These are phyloP conservation scores for Harrya chromipes DNA, from an alignment of 768 basidiomycete species.

Conservation along the genomic window DNA sequence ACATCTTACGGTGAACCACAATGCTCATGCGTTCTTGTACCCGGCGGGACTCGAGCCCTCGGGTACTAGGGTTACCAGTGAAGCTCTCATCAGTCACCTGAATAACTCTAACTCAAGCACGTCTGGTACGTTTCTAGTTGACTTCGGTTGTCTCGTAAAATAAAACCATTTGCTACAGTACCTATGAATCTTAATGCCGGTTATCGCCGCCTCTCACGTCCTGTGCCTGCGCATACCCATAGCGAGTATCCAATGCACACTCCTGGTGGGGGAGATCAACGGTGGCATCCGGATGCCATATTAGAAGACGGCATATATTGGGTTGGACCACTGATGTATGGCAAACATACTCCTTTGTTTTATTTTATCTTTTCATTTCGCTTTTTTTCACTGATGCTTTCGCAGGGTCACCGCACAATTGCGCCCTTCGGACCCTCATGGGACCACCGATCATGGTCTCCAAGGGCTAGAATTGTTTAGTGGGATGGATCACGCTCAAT, in stretches of 20 bases:
- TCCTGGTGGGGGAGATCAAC: conserved; percentile 61
- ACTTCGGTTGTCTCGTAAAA: background rate
- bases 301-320: conserved; percentile 64
- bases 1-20: conserved; percentile 55
- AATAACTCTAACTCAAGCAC: conserved; percentile 4
- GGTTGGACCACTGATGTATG: conserved; percentile 72
- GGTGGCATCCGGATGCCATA: conserved; percentile 53
- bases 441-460: conserved; percentile 34
- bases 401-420: conserved; percentile 63
- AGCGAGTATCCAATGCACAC: conserved; percentile 72
- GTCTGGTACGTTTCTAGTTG: conserved; percentile 3
- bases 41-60: conserved; percentile 58
- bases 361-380: too few relatives aligned
- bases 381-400: conserved; percentile 10
- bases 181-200: conserved; percentile 8
- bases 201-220: conserved; percentile 49
- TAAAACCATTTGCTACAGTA: background rate
- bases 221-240: conserved; percentile 54
- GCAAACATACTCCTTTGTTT: background rate
- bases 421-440: conserved; percentile 41
- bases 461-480: conserved; percentile 50
- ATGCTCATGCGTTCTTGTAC: conserved; percentile 65
- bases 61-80: conserved; percentile 1
- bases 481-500: conserved; percentile 52
- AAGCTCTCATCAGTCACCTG: conserved; percentile 1